Percentiles rank a stretch among this genome's conserved stretches.
Evolutionary conservation across 225 moss, liverwort and hornwort species (phyloP).

Genomic region (Neckera pumila): DNA sequence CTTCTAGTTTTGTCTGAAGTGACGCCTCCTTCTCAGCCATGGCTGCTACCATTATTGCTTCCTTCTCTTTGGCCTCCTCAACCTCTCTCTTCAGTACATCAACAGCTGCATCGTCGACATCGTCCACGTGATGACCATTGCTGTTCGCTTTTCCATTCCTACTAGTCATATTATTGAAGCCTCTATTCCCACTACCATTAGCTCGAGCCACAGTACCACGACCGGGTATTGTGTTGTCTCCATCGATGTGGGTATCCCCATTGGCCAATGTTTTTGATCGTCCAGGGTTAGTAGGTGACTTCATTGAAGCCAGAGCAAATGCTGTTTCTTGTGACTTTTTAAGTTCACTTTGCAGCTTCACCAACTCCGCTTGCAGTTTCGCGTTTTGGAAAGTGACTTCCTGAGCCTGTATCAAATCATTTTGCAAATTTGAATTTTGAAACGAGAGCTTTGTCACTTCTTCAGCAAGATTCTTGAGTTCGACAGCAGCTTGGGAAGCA

Average conservation of each 20-base stretch:
- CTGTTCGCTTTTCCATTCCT: slow-evolving; percentile 37
- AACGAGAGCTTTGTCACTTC: slow-evolving; percentile 98
- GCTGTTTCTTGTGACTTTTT: slow-evolving; percentile 76
- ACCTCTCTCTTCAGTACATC: slow-evolving; percentile 52
- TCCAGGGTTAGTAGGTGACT: slow-evolving; percentile 23
- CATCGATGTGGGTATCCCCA: slow-evolving; percentile 62
- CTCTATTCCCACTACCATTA: slow-evolving; percentile 32
- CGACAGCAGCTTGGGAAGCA: slow-evolving; percentile 86
- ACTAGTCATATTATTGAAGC: slow-evolving; percentile 4
- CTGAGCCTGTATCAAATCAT: slow-evolving; percentile 55
- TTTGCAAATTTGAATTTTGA: slow-evolving; percentile 82
- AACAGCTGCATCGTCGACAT: slow-evolving; percentile 35
- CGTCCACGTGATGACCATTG: slow-evolving; percentile 38
- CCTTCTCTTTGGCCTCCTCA: slow-evolving; percentile 42
- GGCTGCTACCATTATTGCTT: slow-evolving; percentile 40
- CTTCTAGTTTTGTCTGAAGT: slow-evolving; percentile 53
- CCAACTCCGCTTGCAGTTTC: slow-evolving; percentile 70
- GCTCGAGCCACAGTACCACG: slow-evolving; percentile 17
- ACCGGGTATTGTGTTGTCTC: slow-evolving; percentile 17
- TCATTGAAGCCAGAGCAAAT: slow-evolving; percentile 49
- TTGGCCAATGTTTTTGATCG: slow-evolving; percentile 36
- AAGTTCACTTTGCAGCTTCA: slow-evolving; percentile 59
- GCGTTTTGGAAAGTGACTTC: slow-evolving; percentile 64
- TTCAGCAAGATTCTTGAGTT: slow-evolving; percentile 94
- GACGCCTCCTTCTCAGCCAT: slow-evolving; percentile 67